Evolutionary conservation across 257 asterid species (phyloP), one percentile per base, ranked within the genome.

Genomic region (Prunella vulgaris): DNA sequence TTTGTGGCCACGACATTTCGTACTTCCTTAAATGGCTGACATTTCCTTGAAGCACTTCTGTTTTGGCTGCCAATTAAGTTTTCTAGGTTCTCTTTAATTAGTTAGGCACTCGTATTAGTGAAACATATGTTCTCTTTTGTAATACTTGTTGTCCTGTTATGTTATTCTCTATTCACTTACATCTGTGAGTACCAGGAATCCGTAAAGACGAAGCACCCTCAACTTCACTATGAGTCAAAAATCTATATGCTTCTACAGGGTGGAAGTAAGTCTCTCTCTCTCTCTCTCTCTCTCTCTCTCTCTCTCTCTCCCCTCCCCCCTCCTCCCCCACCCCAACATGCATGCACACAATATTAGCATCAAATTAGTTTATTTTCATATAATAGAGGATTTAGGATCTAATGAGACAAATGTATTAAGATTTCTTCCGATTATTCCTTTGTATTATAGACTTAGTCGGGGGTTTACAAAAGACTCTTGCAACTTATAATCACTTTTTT

Each of bases 221-320:
- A 90, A 72, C 91, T 90, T 77, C 97, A 87, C 64, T 90, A 90
- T 37, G 97, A 90, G 86, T 90, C 97, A 75, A 90, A 90, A 82
- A 84, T 90, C 60, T 90, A 88, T 74, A 82, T 84, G 89, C 89
- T 90, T 84, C 96, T 90, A 48, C 94, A 87, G 75, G 97, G 97
- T 75, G 97, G 97, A 82, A 86, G 97, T 90, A 84, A 76, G 83
- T 58, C 1, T 37, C 83, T 73, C 79, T 53, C 60, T 32, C 81
- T 69, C n/a, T n/a, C n/a, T n/a, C n/a, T n/a, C n/a, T n/a, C n/a
- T n/a, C n/a, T n/a, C n/a, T n/a, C n/a, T n/a, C n/a, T n/a, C n/a
- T n/a, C n/a, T n/a, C n/a, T n/a, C n/a, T n/a, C n/a, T n/a, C n/a
- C n/a, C n/a, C n/a, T n/a, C n/a, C n/a, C n/a, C n/a, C n/a, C n/a